phyloP scores from a whole-genome alignment of 371 early-diverging fungal genomes.

The Mucor mucedo region DNA sequence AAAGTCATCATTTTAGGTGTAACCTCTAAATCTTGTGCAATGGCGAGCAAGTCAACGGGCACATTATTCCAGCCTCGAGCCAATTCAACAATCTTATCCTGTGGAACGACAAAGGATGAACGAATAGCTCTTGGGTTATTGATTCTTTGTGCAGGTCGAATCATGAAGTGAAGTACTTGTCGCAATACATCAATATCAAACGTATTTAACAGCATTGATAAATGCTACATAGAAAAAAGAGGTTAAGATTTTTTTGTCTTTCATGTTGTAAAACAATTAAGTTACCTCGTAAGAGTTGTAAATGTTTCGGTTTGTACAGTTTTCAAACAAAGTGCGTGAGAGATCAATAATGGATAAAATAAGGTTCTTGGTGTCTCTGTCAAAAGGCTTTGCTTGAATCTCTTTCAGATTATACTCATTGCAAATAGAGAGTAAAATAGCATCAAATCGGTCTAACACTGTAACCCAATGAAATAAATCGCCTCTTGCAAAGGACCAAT shows the following conservation, averaged over 20 bases:
- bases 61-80: conserved; percentile 65
- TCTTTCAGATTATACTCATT: conserved; percentile 66
- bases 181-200: conserved; percentile 78
- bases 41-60: conserved; percentile 49
- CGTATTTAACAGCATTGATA: conserved; percentile 61
- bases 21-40: conserved; percentile 48
- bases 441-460: conserved; percentile 92
- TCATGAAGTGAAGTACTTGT: conserved; percentile 71
- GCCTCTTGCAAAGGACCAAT: conserved; percentile 85
- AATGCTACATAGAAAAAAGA: not conserved
- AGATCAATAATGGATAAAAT: conserved; percentile 78
- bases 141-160: conserved; percentile 85
- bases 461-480: conserved; percentile 95
- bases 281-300: conserved; percentile 92
- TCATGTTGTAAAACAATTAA: too few species aligned
- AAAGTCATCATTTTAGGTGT: conserved; percentile 58
- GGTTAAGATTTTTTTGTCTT: too few species aligned
- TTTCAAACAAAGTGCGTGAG: conserved; percentile 85
- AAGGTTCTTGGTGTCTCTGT: conserved; percentile 54
- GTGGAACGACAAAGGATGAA: conserved; percentile 66
- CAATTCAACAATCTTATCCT: conserved; percentile 66
- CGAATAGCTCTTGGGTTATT: conserved; percentile 73
- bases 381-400: conserved; percentile 66
- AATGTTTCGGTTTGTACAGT: conserved; percentile 92
- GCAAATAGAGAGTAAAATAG: conserved; percentile 71